Base-by-base conservation (phyloP, 2,329 filamentous ascomycete genomes). In the Ophiosphaerella narmari region DNA sequence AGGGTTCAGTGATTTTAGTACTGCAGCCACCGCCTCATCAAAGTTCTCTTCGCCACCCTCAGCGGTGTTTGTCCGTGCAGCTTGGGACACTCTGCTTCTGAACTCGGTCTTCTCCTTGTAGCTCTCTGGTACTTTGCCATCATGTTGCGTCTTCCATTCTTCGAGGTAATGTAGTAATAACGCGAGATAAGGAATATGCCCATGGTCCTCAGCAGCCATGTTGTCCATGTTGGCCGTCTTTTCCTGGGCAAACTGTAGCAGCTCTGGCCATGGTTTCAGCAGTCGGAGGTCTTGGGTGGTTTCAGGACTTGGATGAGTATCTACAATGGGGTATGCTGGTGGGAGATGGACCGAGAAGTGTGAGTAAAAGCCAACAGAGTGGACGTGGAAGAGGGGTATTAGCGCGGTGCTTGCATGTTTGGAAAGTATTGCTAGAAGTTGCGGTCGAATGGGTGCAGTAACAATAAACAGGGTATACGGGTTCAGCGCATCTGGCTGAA, bases 31-130 rank as follows among this genome's bases (percentile, higher is more conserved):
- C 4, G 94, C 95, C 74, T 99, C 94, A 53, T 97, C 91, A 67
- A 91, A 99, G 72, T 99, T 99, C 76, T 99, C 94, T 69, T 99
- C 94, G 48, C 89, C 90, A 39, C 91, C 92, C 71, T 96, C 91
- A 0, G 90, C 73, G 50, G 86, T 95, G 60, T 87, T 78, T 43
- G 78, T 89, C 61, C 91, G 84, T 61, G 88, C 83, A 2, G 82
- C 85, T 5, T 80, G 78, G 9, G 85, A 79, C 1, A 99, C 84
- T 11, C 87, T 74, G 24, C 86, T 82, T 48, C 89, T 82, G 70
- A 99, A 97, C 12, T 86, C 86, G 7, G 81, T 86, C 78, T 99
- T 99, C 57, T 97, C 91, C 55, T 87, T 85, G 75, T 95, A 97
- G 2, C 80, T 87, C 9, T 78, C 78, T 4, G 94, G 94, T 33